These are phyloP conservation scores for Nematocida ausubeli DNA, from an alignment of 371 early-diverging fungal species.

Conservation along the genomic window DNA sequence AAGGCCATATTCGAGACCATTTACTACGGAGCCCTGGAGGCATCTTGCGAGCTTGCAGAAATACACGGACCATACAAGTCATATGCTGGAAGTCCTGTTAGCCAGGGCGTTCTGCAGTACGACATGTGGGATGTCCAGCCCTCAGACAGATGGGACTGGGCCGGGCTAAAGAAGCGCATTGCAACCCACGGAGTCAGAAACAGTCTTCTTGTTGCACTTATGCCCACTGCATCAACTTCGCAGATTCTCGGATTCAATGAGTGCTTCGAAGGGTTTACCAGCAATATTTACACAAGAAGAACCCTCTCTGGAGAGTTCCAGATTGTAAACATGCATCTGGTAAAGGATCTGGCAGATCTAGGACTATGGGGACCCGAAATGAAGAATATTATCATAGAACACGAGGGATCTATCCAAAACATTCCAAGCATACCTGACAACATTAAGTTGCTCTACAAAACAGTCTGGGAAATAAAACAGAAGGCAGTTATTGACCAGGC, in stretches of 20 bases:
- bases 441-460: constrained; percentile 89
- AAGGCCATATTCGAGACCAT: constrained; percentile 88
- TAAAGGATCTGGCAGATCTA: constrained; percentile 82
- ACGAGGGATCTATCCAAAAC: constrained; percentile 84
- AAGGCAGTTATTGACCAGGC: constrained; percentile 73
- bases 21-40: constrained; percentile 88
- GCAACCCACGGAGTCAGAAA: constrained; percentile 87
- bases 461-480: constrained; percentile 93
- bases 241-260: constrained; percentile 97
- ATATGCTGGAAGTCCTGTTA: constrained; percentile 81
- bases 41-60: constrained; percentile 83
- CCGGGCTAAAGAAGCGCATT: constrained; percentile 75
- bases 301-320: constrained; percentile 98
- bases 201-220: constrained; percentile 89
- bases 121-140: constrained; percentile 84
- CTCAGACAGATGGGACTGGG: constrained; percentile 82
- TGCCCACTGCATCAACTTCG: constrained; percentile 98
- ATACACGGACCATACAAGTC: constrained; percentile 78
- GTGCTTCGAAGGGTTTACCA: constrained; percentile 95
- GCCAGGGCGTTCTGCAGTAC: constrained; percentile 85
- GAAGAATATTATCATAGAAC: constrained; percentile 87
- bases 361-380: constrained; percentile 88
- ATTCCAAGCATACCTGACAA: constrained; percentile 79
- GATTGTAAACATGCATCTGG: constrained; percentile 89
- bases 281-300: constrained; percentile 92